Conservation (phyloP, 1,139 yeast genomes). For the Yamadazyma atlantica region DNA sequence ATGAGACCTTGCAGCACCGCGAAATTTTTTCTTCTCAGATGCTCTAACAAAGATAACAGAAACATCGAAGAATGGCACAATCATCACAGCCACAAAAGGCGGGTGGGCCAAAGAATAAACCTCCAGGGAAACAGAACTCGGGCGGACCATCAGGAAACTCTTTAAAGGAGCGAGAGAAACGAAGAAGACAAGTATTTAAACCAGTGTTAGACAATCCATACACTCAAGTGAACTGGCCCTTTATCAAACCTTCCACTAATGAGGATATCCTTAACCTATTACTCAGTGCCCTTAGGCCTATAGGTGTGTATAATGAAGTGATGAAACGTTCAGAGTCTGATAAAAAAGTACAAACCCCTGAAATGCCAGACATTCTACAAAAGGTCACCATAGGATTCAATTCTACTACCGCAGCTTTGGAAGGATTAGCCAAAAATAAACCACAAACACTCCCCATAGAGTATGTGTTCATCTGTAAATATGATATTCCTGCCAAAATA, state of each 20-base stretch:
- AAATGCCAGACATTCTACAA: constrained; percentile 12
- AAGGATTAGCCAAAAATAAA: constrained; percentile 39
- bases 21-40: constrained; percentile 1
- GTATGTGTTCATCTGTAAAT: constrained; percentile 54
- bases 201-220: constrained; percentile 63
- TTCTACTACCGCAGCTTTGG: constrained; percentile 49
- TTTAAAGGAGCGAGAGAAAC: constrained; percentile 41
- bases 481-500: constrained; percentile 50
- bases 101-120: not conserved
- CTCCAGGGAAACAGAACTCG: constrained; percentile 3
- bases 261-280: constrained; percentile 41
- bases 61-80: not conserved
- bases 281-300: constrained; percentile 32
- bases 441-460: constrained; percentile 19
- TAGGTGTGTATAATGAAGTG: constrained; percentile 33
- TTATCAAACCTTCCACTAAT: constrained; percentile 38
- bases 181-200: constrained; percentile 54
- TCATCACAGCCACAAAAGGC: not conserved
- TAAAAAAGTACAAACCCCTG: constrained; percentile 2
- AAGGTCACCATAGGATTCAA: constrained; percentile 52
- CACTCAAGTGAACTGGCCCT: constrained; percentile 56
- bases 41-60: not conserved
- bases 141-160: constrained; percentile 23
- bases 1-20: not conserved
- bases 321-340: constrained; percentile 11